Conservation (phyloP, 2,329 filamentous ascomycete genomes). For the Hortaea sp. region DNA sequence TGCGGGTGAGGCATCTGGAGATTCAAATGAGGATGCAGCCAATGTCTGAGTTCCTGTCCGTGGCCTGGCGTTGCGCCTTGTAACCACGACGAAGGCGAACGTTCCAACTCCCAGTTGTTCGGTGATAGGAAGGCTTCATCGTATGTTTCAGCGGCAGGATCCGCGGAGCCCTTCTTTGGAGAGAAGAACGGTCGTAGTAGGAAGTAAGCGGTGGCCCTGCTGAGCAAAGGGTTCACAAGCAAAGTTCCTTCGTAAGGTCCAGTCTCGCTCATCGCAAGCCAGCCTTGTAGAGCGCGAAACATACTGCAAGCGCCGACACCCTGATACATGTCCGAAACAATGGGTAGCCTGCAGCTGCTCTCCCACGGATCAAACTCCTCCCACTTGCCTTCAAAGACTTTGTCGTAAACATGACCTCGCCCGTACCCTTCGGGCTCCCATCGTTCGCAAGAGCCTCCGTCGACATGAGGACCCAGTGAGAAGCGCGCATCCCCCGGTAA, state of each 20-base stretch:
- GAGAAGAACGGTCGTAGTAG: slow-evolving; percentile 78
- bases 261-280: slow-evolving; percentile 69
- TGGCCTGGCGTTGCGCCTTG: slow-evolving; percentile 61
- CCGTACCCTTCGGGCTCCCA: slow-evolving; percentile 53
- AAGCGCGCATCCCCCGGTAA: slow-evolving; percentile 44
- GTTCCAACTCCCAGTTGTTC: slow-evolving; percentile 52
- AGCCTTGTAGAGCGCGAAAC: slow-evolving; percentile 85
- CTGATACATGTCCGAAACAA: slow-evolving; percentile 65
- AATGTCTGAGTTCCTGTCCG: slow-evolving; percentile 56
- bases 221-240: slow-evolving; percentile 68
- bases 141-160: slow-evolving; percentile 26
- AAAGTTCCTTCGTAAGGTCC: slow-evolving; percentile 69
- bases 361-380: slow-evolving; percentile 79
- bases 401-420: slow-evolving; percentile 56
- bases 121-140: slow-evolving; percentile 38
- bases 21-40: slow-evolving; percentile 60
- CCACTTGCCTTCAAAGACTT: slow-evolving; percentile 66
- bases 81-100: slow-evolving; percentile 47
- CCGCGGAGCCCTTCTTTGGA: slow-evolving; percentile 32
- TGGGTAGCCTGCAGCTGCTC: slow-evolving; percentile 55
- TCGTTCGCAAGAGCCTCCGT: slow-evolving; percentile 41
- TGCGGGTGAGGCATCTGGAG: slow-evolving; percentile 34
- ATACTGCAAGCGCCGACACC: slow-evolving; percentile 74
- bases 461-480: slow-evolving; percentile 47
- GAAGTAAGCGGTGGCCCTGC: slow-evolving; percentile 66